phyloP scores from a whole-genome alignment of 2,329 filamentous ascomycete species.

The Scytalidium sp. region DNA sequence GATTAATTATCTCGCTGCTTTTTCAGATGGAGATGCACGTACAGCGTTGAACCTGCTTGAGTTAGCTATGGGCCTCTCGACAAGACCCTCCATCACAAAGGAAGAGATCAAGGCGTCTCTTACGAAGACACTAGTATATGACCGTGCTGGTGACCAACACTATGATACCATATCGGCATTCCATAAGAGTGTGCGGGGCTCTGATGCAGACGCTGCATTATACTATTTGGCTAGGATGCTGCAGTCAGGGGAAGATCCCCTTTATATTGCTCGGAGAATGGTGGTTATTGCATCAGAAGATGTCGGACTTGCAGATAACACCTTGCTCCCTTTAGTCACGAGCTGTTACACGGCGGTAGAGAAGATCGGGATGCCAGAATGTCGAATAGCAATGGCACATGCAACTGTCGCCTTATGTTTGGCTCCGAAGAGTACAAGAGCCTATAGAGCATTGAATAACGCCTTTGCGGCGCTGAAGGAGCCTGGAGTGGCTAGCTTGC shows the following conservation, averaged over 20 bases:
- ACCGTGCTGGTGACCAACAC: conserved; percentile 91
- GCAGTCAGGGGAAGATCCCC: conserved; percentile 86
- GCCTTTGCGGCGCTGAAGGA: conserved; percentile 77
- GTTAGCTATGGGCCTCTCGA: conserved; percentile 76
- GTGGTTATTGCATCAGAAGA: conserved; percentile 95
- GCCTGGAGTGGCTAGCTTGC: conserved; percentile 76
- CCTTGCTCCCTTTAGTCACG: conserved; percentile 78
- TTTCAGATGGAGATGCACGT: conserved; percentile 88
- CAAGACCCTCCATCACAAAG: conserved; percentile 62
- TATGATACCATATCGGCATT: conserved; percentile 98
- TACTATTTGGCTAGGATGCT: conserved; percentile 98
- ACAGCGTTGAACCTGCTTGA: conserved; percentile 92
- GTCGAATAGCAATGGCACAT: conserved; percentile 87
- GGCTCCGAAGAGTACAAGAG: conserved; percentile 81
- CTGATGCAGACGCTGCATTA: conserved; percentile 79
- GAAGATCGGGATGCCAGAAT: conserved; percentile 94
- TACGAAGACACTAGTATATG: conserved; percentile 92
- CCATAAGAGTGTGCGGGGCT: conserved; percentile 91
- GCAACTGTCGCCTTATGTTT: conserved; percentile 76
- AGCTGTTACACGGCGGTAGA: conserved; percentile 84
- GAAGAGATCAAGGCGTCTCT: conserved; percentile 77
- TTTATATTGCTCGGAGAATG: conserved; percentile 89
- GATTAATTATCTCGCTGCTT: conserved; percentile 76
- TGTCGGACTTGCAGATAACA: conserved; percentile 84
- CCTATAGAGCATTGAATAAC: conserved; percentile 79